These are phyloP conservation scores for Metarhizium humberi DNA, from an alignment of 2,329 filamentous ascomycete genomes.

Conservation along the genomic window DNA sequence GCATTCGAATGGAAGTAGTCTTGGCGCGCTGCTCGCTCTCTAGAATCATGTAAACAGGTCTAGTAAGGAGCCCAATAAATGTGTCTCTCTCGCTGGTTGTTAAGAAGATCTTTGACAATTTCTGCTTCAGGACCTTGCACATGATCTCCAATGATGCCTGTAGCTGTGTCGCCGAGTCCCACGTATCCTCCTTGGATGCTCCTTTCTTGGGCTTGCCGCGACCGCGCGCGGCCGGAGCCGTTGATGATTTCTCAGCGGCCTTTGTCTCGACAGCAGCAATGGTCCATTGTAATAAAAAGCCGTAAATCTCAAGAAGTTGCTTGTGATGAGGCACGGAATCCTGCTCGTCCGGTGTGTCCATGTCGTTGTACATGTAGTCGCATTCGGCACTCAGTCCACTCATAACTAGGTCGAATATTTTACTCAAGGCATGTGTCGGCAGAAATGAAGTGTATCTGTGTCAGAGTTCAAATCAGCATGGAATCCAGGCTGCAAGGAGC, in stretches of 20 bases:
- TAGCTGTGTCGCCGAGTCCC: constrained; percentile 84
- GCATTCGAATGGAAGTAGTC: constrained; percentile 82
- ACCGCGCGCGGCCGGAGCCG: constrained; percentile 57
- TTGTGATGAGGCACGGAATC: constrained; percentile 82
- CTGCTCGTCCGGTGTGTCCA: constrained; percentile 81
- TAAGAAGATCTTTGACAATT: constrained; percentile 84
- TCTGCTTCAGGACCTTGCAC: constrained; percentile 91
- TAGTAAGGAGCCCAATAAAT: constrained; percentile 83
- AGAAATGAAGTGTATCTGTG: constrained; percentile 73
- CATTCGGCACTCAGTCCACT: constrained; percentile 80
- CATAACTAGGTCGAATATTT: constrained; percentile 82
- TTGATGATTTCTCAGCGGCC: constrained; percentile 76
- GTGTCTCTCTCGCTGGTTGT: constrained; percentile 95
- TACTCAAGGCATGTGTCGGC: constrained; percentile 75
- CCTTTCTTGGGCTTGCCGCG: constrained; percentile 70
- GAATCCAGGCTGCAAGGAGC: background rate
- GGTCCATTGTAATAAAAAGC: constrained; percentile 90
- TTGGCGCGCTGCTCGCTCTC: constrained; percentile 93
- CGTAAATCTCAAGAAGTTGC: constrained; percentile 84
- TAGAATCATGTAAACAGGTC: constrained; percentile 86
- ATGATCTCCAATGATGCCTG: constrained; percentile 85
- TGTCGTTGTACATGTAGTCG: constrained; percentile 74
- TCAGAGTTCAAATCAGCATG: constrained; percentile 41
- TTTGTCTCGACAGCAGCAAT: constrained; percentile 91
- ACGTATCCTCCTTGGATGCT: constrained; percentile 68